Evolutionary conservation across 2,329 filamentous ascomycete species (phyloP).

Genomic region (Ilyonectria sp.): DNA sequence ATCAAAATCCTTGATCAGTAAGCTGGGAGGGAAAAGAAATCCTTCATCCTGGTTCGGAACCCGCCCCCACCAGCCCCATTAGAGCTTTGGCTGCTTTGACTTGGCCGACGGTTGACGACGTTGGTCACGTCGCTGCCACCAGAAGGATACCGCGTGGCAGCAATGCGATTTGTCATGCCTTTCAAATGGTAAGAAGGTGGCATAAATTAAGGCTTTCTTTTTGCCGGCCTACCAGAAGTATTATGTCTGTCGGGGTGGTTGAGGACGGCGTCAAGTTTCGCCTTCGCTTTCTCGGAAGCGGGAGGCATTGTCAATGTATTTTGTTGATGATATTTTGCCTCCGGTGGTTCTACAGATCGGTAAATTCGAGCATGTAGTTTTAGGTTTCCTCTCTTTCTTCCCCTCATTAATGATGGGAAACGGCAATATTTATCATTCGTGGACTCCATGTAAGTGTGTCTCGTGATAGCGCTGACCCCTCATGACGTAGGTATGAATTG

Average conservation of each 20-base stretch:
- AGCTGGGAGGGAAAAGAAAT: conserved; percentile 11
- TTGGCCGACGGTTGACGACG: conserved; percentile 24
- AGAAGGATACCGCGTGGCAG: conserved; percentile 25
- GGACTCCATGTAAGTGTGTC: not conserved
- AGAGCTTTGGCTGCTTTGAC: conserved; percentile 20
- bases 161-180: conserved; percentile 14
- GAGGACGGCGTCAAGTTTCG: conserved; percentile 29
- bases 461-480: conserved; percentile 31
- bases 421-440: conserved; percentile 12
- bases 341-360: not conserved
- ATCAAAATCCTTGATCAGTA: not conserved
- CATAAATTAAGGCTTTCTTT: not conserved
- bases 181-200: not conserved
- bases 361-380: conserved; percentile 2
- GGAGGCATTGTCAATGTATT: conserved; percentile 19
- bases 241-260: conserved; percentile 26
- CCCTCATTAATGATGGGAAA: not conserved
- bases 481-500: conserved; percentile 27
- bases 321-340: not conserved
- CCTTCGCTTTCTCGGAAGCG: conserved; percentile 28
- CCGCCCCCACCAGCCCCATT: conserved; percentile 13
- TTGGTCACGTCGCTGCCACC: conserved; percentile 26
- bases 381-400: conserved; percentile 4
- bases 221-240: conserved; percentile 12
- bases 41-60: conserved; percentile 19